phyloP scores from a whole-genome alignment of 768 basidiomycete species.

The Mrakia blollopis region DNA sequence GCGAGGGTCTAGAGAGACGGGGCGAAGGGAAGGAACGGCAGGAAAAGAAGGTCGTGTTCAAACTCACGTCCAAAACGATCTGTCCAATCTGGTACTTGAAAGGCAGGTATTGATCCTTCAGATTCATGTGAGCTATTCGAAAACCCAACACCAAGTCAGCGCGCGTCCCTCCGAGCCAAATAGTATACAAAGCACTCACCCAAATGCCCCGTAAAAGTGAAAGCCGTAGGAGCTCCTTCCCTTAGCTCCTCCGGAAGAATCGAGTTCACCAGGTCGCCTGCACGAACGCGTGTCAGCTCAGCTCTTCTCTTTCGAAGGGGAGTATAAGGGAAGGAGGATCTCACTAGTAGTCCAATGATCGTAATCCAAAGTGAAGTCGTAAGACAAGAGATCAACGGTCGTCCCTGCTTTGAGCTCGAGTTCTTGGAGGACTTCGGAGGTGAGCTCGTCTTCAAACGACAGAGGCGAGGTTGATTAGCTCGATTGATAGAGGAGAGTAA shows the following conservation, averaged over 20 bases:
- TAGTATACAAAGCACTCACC: conserved; percentile 50
- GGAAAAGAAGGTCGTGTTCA: neutral
- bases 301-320: neutral
- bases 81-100: conserved; percentile 88
- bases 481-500: neutral
- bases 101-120: conserved; percentile 82
- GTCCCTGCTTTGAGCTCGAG: neutral
- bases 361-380: conserved; percentile 63
- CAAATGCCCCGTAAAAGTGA: conserved; percentile 84
- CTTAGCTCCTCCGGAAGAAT: conserved; percentile 73
- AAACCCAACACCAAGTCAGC: conserved; percentile 1
- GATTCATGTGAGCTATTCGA: conserved; percentile 75
- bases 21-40: neutral
- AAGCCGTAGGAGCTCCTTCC: conserved; percentile 76
- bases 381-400: neutral
- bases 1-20: neutral
- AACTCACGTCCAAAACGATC: conserved; percentile 78
- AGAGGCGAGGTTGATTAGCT: neutral
- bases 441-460: neutral
- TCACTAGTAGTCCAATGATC: conserved; percentile 83
- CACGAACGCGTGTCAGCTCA: neutral
- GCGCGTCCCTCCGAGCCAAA: rapidly evolving
- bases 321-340: conserved; percentile 28
- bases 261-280: conserved; percentile 66
- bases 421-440: neutral